Base-by-base conservation (phyloP, 768 basidiomycete species). In the Thelephora ganbajun region DNA sequence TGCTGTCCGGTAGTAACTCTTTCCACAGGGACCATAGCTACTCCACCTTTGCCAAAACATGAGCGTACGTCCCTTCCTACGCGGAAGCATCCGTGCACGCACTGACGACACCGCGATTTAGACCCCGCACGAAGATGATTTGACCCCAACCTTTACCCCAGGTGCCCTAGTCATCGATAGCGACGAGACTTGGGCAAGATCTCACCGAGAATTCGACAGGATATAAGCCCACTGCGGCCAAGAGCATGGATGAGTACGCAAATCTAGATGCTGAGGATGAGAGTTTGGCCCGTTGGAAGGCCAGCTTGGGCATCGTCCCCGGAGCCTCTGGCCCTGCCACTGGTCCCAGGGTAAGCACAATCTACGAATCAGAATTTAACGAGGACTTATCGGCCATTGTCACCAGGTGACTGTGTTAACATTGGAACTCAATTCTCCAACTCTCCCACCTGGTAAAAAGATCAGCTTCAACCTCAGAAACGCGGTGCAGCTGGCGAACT, bases 251-350 rank as follows among this genome's bases (percentile, higher is more conserved):
- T 20, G 88, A 93, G 61, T 87, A 89, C 41, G 83, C 87, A 20
- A 66, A 80, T 35, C 76, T 94, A 39, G 93, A 96, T 66, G 80
- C 83, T 26, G 72, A 85, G 51, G 93, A 97, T 61, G 93, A 96
- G 66, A 90, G 87, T 62, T 74, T 98, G 57, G 80, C 83, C 30
- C 80, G 90, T 53, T 98, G 94, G 94, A 98, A 98, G 63, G 89
- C 88, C 35, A 90, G 83, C 46, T 73, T 98, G 22, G 94, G 94
- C 46, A 79, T 97, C 51, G 72, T 75, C 45, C 72, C 77, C 33
- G 79, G 74, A 23, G 22, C 60, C 3, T 23, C 44, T 12, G 66
- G 59, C 16, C 58, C 67, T 48, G 61, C 68, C 12, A 64, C 51
- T 54, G 77, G 76, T 12, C 84, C 85, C 45, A 88, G 87, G 76